Conservation (phyloP, 2,329 filamentous ascomycete species). For the Cytospora schulzeri region DNA sequence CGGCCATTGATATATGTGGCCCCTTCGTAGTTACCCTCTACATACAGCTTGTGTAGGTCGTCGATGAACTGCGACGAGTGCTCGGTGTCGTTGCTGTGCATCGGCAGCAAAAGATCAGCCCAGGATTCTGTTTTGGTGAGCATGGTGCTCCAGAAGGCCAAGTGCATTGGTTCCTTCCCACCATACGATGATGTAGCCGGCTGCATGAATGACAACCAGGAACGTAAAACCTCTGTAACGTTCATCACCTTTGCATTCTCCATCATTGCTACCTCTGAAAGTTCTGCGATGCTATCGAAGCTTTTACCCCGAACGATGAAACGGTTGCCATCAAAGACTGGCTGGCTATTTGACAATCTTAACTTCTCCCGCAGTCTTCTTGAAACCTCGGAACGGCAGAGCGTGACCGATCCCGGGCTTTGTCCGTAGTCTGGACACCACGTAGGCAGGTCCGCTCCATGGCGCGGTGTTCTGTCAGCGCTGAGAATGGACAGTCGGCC, state of each 20-base stretch:
- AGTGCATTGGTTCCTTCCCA: not conserved
- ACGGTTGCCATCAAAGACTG: not conserved
- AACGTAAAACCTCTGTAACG: not conserved
- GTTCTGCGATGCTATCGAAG: not conserved
- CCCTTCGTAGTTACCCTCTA: not conserved
- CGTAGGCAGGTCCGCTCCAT: not conserved
- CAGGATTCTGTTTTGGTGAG: not conserved
- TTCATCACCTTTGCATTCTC: too few relatives aligned
- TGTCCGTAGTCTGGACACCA: not conserved
- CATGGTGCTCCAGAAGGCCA: not conserved
- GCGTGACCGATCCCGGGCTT: too few relatives aligned
- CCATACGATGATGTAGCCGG: not conserved
- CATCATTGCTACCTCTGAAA: not conserved
- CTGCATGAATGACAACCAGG: not conserved
- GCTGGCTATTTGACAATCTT: too few relatives aligned
- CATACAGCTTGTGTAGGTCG: not conserved
- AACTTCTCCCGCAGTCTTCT: not conserved
- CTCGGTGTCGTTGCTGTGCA: too few relatives aligned
- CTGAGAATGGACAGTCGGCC: not conserved
- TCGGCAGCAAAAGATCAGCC: too few relatives aligned
- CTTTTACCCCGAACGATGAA: not conserved
- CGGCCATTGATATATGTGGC: too few relatives aligned
- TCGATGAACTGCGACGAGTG: not conserved
- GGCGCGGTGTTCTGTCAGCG: not conserved
- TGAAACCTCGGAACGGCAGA: too few relatives aligned